Conservation (phyloP, 768 basidiomycete genomes). For the Mycena pura region DNA sequence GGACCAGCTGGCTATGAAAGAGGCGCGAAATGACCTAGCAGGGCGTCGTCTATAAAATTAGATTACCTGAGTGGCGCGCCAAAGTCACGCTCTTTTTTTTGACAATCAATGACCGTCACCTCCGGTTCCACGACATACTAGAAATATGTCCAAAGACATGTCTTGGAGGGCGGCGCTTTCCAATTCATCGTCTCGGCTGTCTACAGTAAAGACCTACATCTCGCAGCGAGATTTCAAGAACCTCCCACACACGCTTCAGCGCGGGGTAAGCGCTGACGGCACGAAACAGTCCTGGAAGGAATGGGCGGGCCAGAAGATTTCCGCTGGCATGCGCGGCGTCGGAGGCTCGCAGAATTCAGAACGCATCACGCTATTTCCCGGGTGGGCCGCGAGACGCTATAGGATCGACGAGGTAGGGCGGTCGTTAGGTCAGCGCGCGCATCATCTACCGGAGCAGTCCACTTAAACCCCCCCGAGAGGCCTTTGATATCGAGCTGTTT, state of each 20-base stretch:
- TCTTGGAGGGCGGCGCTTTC: slow-evolving; percentile 41
- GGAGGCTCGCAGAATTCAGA: slow-evolving; percentile 39
- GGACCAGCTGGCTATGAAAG: slow-evolving; percentile 77
- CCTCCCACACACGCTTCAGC: slow-evolving; percentile 30
- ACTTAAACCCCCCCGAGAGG: slow-evolving; percentile 37
- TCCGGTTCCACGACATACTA: background rate
- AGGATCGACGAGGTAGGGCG: slow-evolving; percentile 26
- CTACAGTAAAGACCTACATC: slow-evolving; percentile 58
- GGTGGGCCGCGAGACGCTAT: slow-evolving; percentile 75
- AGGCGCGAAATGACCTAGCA: slow-evolving; percentile 62
- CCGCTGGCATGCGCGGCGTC: slow-evolving; percentile 28
- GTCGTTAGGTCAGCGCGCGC: slow-evolving; percentile 32
- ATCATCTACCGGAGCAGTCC: background rate
- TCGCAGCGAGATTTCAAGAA: slow-evolving; percentile 48
- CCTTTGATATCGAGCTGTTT: slow-evolving; percentile 76
- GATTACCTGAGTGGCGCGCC: too few species aligned
- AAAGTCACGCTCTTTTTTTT: too few species aligned
- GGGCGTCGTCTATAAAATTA: slow-evolving; percentile 2
- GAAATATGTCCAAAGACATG: slow-evolving; percentile 45
- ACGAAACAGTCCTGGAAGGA: slow-evolving; percentile 57
- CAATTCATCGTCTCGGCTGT: slow-evolving; percentile 40
- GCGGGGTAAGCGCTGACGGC: slow-evolving; percentile 28
- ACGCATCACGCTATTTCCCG: slow-evolving; percentile 72
- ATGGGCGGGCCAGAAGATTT: slow-evolving; percentile 69
- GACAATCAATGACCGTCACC: background rate